phyloP scores from a whole-genome alignment of 441 rosid genomes.

The Euphorbia corollata region DNA sequence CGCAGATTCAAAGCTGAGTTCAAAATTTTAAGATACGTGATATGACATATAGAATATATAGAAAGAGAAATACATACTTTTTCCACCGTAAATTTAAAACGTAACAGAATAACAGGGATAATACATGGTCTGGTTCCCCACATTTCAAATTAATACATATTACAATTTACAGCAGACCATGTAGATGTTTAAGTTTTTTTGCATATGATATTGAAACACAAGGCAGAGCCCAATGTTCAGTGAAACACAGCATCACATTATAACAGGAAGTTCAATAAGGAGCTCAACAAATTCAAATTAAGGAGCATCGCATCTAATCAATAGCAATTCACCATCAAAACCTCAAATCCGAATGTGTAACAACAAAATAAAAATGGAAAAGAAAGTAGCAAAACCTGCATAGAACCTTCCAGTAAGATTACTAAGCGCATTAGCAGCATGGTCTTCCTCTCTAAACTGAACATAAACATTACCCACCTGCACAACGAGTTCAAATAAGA shows the following conservation, averaged over 20 bases:
- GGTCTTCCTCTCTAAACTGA: constrained; percentile 80
- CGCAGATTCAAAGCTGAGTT: neutral
- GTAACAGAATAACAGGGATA: neutral
- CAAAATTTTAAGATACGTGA: neutral
- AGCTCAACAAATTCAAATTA: neutral
- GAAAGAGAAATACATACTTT: neutral
- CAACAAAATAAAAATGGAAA: neutral
- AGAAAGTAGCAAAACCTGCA: constrained; percentile 32
- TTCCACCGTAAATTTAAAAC: neutral
- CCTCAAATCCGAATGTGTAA: neutral
- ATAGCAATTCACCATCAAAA: neutral
- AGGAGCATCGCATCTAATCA: neutral
- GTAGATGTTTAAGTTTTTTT: neutral
- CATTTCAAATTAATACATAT: too few species aligned
- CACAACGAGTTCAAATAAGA: constrained; percentile 3
- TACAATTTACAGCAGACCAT: too few species aligned
- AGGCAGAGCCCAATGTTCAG: neutral
- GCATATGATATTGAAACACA: neutral
- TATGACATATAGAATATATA: neutral
- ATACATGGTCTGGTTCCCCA: neutral
- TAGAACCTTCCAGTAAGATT: constrained; percentile 60
- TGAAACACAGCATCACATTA: neutral
- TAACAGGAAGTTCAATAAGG: neutral
- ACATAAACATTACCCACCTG: constrained; percentile 75
- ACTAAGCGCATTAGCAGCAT: constrained; percentile 61